A percentile compares a stretch with the other conserved stretches of the same genome.
Evolutionary conservation across 371 early-diverging fungal genomes (phyloP).

Genomic region (Rhizopus sp.): DNA sequence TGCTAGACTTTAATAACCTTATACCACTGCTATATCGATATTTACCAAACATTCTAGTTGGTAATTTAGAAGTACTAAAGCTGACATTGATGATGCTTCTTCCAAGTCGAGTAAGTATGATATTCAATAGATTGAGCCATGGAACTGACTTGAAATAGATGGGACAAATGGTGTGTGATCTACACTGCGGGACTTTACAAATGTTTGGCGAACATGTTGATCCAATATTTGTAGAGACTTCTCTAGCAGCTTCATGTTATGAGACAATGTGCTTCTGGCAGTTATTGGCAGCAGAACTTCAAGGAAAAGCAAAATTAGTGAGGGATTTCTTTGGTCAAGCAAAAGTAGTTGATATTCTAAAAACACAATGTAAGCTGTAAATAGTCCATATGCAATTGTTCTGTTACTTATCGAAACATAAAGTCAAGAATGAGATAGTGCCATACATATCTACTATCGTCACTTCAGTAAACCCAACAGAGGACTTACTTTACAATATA

Average conservation of each 20-base stretch:
- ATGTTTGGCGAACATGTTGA: constrained; percentile 30
- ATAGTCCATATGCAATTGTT: no score
- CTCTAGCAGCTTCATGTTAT: constrained; percentile 18
- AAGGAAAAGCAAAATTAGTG: constrained; percentile 17
- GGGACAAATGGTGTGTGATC: constrained; percentile 16
- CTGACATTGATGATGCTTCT: constrained; percentile 26
- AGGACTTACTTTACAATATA: constrained; percentile 17
- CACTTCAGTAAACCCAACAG: constrained; percentile 23
- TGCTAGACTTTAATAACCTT: constrained; percentile 22
- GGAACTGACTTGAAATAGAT: constrained; percentile 9
- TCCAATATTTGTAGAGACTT: constrained; percentile 13
- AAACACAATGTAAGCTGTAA: constrained; percentile 21
- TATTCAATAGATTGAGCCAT: not conserved
- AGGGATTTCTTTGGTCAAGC: constrained; percentile 21
- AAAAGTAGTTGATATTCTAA: constrained; percentile 18
- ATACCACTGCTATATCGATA: constrained; percentile 33
- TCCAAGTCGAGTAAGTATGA: constrained; percentile 34
- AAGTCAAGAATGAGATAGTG: constrained; percentile 23
- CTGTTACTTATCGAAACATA: not conserved
- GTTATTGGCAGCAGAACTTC: constrained; percentile 34
- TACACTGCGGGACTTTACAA: constrained; percentile 25
- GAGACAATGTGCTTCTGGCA: constrained; percentile 35
- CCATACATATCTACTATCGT: constrained; percentile 27
- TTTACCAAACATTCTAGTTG: constrained; percentile 20
- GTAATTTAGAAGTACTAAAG: constrained; percentile 26